Evolutionary conservation across 176 grass and related monocot species (phyloP).

Genomic region (Dendrocalamus sinicus): DNA sequence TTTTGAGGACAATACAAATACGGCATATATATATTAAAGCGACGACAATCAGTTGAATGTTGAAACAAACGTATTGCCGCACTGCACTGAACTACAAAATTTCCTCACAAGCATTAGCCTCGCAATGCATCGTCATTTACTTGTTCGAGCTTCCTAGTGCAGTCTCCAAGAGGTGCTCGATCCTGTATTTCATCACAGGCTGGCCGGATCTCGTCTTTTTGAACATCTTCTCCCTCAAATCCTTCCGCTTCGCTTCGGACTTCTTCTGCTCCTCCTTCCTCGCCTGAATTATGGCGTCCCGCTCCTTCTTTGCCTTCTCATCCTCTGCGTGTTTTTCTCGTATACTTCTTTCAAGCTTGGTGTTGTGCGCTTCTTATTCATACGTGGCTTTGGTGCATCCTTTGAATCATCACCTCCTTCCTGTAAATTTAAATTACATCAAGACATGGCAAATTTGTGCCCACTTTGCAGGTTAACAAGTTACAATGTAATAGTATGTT

Average conservation of each 20-base stretch:
- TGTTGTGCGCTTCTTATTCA: conserved; percentile 52
- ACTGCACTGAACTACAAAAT: conserved; percentile 20
- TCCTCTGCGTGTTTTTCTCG: conserved; percentile 71
- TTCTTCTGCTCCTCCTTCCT: conserved; percentile 61
- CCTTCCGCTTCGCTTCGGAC: conserved; percentile 63
- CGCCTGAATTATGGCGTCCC: conserved; percentile 56
- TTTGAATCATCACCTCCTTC: conserved; percentile 41
- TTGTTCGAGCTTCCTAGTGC: conserved; percentile 62
- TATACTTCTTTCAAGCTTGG: conserved; percentile 78
- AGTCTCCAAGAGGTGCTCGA: conserved; percentile 79
- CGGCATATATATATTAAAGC: conserved; percentile 3
- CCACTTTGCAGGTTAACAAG: not conserved
- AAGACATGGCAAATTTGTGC: conserved; percentile 13
- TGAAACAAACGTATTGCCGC: not conserved
- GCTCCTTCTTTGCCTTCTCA: conserved; percentile 74
- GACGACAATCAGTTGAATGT: not conserved
- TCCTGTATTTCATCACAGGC: conserved; percentile 88
- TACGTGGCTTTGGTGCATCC: conserved; percentile 32
- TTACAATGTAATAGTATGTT: not conserved
- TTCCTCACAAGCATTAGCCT: not conserved
- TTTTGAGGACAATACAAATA: no score
- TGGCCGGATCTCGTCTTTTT: conserved; percentile 91
- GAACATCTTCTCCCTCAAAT: conserved; percentile 80
- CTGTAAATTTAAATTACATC: conserved; percentile 28
- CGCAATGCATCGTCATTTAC: conserved; percentile 6